A percentile compares a stretch with the other conserved stretches of the same genome.
phyloP scores from a whole-genome alignment of 305 asterid genomes.

The Fraxinus angustifolia region DNA sequence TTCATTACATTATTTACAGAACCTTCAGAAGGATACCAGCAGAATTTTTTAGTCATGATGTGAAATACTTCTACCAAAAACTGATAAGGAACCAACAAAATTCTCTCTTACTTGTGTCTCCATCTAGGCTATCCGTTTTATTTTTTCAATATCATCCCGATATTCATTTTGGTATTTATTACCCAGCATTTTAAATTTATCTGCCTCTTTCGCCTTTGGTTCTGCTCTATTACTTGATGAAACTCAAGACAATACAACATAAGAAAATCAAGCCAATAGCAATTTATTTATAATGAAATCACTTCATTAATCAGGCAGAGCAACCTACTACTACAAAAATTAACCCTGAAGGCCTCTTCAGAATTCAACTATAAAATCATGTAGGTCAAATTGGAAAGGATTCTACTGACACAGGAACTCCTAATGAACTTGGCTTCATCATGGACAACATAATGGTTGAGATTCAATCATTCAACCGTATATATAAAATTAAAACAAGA shows the following conservation, averaged over 20 bases:
- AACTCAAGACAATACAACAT: not conserved
- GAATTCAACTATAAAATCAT: not conserved
- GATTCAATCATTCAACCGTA: constrained; percentile 5
- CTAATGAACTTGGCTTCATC: constrained; percentile 10
- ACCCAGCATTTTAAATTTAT: not conserved
- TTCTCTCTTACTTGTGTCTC: not conserved
- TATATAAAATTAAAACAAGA: constrained; percentile 14
- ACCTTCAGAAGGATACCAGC: not conserved
- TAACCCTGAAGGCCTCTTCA: not conserved
- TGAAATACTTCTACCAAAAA: not conserved
- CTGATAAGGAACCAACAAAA: not conserved
- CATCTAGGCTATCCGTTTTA: not conserved
- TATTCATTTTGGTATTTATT: not conserved
- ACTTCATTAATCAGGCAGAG: not conserved
- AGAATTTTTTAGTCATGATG: not conserved
- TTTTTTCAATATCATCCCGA: not conserved
- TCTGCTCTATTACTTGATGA: not conserved
- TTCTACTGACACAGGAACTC: constrained; percentile 1
- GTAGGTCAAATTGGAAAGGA: not conserved
- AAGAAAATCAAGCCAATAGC: not conserved
- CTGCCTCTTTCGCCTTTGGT: not conserved
- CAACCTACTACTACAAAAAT: not conserved
- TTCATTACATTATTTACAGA: not conserved
- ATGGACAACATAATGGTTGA: not conserved
- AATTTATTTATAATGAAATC: not conserved